These are phyloP conservation scores for Houttuynia cordata DNA, from an alignment of 164 flowering plant species.

Conservation along the genomic window DNA sequence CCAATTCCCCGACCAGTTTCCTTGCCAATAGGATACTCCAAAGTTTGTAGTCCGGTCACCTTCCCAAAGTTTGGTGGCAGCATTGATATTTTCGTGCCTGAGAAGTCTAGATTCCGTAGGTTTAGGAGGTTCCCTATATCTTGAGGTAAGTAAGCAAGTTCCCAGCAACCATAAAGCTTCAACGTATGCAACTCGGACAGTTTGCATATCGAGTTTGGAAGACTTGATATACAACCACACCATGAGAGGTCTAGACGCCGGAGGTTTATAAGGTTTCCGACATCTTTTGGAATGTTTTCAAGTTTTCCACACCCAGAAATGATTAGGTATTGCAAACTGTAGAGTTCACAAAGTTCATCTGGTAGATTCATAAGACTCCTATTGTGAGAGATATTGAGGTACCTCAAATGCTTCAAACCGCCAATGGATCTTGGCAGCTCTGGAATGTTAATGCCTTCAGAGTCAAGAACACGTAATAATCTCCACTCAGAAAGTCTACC, in stretches of 20 bases:
- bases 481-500: not conserved
- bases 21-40: slow-evolving; percentile 11
- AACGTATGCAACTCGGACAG: not conserved
- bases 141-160: not conserved
- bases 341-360: not conserved
- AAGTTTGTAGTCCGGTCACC: too few relatives aligned
- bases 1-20: slow-evolving; percentile 7
- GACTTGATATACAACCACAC: not conserved
- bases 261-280: not conserved
- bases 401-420: slow-evolving; percentile 5
- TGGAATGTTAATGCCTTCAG: not conserved
- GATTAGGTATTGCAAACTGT: slow-evolving; percentile 1
- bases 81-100: too few relatives aligned
- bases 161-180: not conserved
- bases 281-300: not conserved
- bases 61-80: too few relatives aligned
- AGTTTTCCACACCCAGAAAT: not conserved
- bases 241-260: not conserved
- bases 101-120: not conserved
- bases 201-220: slow-evolving; percentile 1
- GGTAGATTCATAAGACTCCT: too few relatives aligned
- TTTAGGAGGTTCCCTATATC: slow-evolving; percentile 1
- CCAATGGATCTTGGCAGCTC: not conserved
- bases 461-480: not conserved
- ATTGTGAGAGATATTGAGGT: slow-evolving; percentile 1